phyloP scores from a whole-genome alignment of 768 basidiomycete species.

The Sporobolomyces pararoseus region DNA sequence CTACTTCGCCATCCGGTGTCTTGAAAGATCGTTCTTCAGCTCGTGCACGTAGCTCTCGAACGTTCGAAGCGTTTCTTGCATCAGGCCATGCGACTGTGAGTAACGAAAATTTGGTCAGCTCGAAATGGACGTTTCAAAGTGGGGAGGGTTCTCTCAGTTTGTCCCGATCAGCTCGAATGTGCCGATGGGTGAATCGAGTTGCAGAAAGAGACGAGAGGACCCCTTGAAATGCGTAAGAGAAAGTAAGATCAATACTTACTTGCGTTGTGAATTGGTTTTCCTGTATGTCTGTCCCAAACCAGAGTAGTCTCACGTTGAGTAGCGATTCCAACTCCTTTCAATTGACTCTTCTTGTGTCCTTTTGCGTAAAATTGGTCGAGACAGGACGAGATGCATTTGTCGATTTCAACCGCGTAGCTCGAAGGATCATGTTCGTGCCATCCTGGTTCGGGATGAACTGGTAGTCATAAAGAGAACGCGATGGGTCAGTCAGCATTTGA shows the following conservation, averaged over 20 bases:
- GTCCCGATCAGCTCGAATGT: too few relatives aligned
- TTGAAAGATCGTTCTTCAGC: conserved; percentile 56
- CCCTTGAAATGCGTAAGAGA: background rate
- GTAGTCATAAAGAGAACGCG: background rate
- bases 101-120: too few relatives aligned
- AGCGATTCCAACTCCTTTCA: conserved; percentile 94
- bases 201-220: background rate
- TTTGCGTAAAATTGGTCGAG: conserved; percentile 65
- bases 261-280: conserved; percentile 78
- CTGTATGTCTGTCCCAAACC: conserved; percentile 84
- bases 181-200: too few relatives aligned
- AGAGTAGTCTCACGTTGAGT: conserved; percentile 93
- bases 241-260: conserved; percentile 45
- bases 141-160: too few relatives aligned
- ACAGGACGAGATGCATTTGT: conserved; percentile 70
- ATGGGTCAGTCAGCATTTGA: background rate
- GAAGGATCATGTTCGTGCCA: conserved; percentile 94
- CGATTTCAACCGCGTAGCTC: conserved; percentile 72
- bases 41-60: conserved; percentile 72
- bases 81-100: conserved; percentile 85
- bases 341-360: conserved; percentile 73
- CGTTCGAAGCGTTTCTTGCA: conserved; percentile 78
- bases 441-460: conserved; percentile 50
- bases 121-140: too few relatives aligned
- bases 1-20: conserved; percentile 27